A percentile compares a stretch with the other conserved stretches of the same genome.
phyloP scores from a whole-genome alignment of 306 rosid genomes.

The Nissolia schottii region DNA sequence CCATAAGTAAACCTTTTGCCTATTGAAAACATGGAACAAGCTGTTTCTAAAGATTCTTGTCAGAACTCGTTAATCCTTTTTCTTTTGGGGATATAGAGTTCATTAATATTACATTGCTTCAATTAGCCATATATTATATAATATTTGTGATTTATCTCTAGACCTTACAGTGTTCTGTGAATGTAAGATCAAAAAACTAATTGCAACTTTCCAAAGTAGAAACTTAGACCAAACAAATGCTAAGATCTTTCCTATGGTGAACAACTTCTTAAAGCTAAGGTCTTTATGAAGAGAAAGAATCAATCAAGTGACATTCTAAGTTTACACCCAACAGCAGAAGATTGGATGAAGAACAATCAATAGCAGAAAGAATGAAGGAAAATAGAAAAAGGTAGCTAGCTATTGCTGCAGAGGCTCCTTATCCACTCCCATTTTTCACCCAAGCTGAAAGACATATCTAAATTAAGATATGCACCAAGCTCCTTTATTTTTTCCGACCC shows the following conservation, averaged over 20 bases:
- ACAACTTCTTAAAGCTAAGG: neutral
- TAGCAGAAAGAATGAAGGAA: neutral
- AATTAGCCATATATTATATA: neutral
- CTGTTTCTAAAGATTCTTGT: too few species aligned
- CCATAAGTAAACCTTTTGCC: too few species aligned
- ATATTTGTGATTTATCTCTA: neutral
- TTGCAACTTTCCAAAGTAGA: neutral
- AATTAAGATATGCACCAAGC: constrained; percentile 29
- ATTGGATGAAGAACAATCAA: constrained; percentile 24
- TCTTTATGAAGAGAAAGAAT: constrained; percentile 10
- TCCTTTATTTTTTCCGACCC: constrained; percentile 32
- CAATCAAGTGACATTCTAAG: constrained; percentile 21
- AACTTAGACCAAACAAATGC: neutral
- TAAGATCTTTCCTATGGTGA: neutral
- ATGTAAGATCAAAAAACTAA: neutral
- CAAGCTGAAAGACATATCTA: constrained; percentile 21
- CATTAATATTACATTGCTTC: neutral
- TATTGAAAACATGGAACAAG: too few species aligned
- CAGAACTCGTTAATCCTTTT: neutral
- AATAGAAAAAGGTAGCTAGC: constrained; percentile 16
- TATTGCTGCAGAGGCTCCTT: constrained; percentile 31
- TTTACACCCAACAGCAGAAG: constrained; percentile 21
- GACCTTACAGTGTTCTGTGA: neutral
- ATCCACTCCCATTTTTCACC: constrained; percentile 20
- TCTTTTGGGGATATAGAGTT: too few species aligned